A percentile compares a stretch with the other conserved stretches of the same genome.
Conservation (phyloP, 345 rosid species). For the Microcos paniculata region DNA sequence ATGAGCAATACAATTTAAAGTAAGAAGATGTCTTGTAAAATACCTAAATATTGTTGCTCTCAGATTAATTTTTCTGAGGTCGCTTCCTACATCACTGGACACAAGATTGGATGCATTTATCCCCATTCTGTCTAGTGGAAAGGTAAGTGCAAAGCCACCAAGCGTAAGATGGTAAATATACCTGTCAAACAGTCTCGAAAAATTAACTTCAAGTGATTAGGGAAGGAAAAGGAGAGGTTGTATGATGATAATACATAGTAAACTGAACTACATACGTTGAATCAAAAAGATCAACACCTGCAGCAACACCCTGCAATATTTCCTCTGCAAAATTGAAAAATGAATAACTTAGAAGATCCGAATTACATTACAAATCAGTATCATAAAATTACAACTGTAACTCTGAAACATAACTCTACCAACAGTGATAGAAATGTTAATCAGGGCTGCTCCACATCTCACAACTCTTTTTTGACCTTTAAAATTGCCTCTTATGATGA, state of each 20-base stretch:
- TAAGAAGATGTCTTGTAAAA: conserved; percentile 1
- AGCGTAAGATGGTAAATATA: conserved; percentile 68
- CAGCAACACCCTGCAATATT: conserved; percentile 73
- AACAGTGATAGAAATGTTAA: background rate
- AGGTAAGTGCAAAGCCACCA: conserved; percentile 69
- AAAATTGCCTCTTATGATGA: background rate
- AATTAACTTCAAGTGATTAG: background rate
- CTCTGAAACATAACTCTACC: background rate
- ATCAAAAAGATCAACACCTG: conserved; percentile 75
- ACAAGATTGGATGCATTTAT: conserved; percentile 13
- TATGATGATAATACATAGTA: background rate
- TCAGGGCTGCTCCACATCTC: background rate
- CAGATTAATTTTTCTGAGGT: conserved; percentile 57
- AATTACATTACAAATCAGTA: background rate
- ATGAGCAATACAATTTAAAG: background rate
- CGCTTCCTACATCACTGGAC: conserved; percentile 31
- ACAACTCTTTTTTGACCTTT: background rate
- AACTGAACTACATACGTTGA: conserved; percentile 44
- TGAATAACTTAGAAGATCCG: background rate
- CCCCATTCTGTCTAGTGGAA: conserved; percentile 39
- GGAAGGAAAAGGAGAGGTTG: background rate
- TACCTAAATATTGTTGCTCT: conserved; percentile 65
- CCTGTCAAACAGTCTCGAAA: conserved; percentile 34
- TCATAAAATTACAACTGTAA: background rate
- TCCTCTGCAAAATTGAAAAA: conserved; percentile 50